A percentile compares a stretch with the other conserved stretches of the same genome.
Evolutionary conservation across 495 filamentous ascomycete species (phyloP).

Genomic region (Penicillium macrosclerotiorum): DNA sequence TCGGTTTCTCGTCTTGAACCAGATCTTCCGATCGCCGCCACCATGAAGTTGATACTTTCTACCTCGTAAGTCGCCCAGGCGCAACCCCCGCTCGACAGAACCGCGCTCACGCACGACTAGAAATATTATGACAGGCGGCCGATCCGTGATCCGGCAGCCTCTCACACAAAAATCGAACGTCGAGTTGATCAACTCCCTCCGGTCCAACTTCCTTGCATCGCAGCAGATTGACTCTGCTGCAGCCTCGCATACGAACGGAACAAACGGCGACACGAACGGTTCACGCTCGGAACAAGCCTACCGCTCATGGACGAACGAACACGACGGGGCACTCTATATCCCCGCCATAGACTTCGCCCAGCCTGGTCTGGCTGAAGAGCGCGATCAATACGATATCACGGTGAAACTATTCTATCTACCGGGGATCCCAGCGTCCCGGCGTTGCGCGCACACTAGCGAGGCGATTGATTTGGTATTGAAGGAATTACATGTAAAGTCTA

Average conservation of each 20-base stretch:
- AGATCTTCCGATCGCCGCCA: conserved; percentile 33
- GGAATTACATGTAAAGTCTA: conserved; percentile 67
- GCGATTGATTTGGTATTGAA: conserved; percentile 76
- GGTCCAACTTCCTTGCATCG: conserved; percentile 71
- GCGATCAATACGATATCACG: conserved; percentile 84
- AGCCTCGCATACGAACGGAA: conserved; percentile 7
- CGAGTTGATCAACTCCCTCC: conserved; percentile 82
- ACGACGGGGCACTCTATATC: conserved; percentile 64
- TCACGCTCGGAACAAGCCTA: conserved; percentile 25
- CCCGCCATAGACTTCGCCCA: conserved; percentile 72
- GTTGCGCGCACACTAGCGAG: conserved; percentile 66
- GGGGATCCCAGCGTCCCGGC: conserved; percentile 55
- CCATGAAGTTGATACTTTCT: conserved; percentile 77
- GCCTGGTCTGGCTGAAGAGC: conserved; percentile 72
- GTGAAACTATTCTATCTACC: conserved; percentile 92
- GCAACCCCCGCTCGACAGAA: conserved; percentile 4
- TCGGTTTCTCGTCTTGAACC: neutral
- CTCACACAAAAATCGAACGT: conserved; percentile 77
- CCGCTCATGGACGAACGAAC: conserved; percentile 61
- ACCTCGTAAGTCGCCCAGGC: conserved; percentile 63
- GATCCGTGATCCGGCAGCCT: conserved; percentile 75
- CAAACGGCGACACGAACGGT: conserved; percentile 14
- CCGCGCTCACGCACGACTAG: conserved; percentile 44
- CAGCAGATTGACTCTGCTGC: conserved; percentile 53
- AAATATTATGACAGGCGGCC: conserved; percentile 75